phyloP scores from a whole-genome alignment of 306 rosid genomes.

The Inga laurina region DNA sequence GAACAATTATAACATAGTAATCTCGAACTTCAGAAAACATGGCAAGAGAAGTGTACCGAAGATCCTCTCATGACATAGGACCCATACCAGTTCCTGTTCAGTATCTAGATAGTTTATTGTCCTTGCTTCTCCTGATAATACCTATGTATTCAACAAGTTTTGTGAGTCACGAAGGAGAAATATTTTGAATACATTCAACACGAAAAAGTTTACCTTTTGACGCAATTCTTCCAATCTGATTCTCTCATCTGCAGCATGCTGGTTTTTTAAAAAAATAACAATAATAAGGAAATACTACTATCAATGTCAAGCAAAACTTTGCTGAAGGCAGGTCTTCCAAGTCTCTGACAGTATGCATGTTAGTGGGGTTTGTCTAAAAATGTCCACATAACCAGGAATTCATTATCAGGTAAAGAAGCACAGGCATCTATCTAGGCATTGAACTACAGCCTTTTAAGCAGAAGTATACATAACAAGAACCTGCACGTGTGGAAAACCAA shows the following conservation, averaged over 20 bases:
- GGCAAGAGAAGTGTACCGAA: neutral
- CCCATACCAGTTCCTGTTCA: constrained; percentile 83
- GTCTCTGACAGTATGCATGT: neutral
- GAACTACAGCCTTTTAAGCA: neutral
- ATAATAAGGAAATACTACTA: neutral
- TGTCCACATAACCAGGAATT: constrained; percentile 7
- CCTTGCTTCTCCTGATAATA: constrained; percentile 83
- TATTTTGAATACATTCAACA: constrained; percentile 26
- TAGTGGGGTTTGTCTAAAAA: neutral
- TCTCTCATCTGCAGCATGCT: constrained; percentile 99
- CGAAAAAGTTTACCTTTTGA: constrained; percentile 61
- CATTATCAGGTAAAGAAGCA: neutral
- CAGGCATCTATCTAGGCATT: constrained; percentile 6
- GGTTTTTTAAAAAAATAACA: constrained; percentile 8
- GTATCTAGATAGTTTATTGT: constrained; percentile 62
- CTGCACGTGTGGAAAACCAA: neutral
- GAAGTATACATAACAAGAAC: neutral
- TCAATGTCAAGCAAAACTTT: constrained; percentile 33
- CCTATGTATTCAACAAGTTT: constrained; percentile 47
- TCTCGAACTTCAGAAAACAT: constrained; percentile 28
- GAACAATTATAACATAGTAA: constrained; percentile 31
- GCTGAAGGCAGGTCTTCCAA: neutral
- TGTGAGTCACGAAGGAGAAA: constrained; percentile 29
- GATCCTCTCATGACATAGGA: constrained; percentile 35
- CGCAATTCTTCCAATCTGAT: constrained; percentile 88